phyloP scores from a whole-genome alignment of 202 grass and related monocot genomes.

The Carex arenaria region DNA sequence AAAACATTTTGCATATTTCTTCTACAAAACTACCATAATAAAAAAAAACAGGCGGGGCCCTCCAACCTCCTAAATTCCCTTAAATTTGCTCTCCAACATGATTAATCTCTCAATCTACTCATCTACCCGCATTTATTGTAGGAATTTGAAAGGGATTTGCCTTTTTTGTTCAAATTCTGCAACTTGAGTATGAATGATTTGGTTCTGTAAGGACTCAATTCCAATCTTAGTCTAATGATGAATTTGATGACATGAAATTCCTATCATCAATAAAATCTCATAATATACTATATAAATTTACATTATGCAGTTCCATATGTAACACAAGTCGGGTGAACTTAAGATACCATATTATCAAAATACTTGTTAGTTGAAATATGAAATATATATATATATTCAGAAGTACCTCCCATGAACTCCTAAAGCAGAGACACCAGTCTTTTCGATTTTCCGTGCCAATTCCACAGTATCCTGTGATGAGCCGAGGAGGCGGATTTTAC shows the following conservation, averaged over 20 bases:
- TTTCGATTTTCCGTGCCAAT: conserved; percentile 83
- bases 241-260: no score
- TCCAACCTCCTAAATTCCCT: neutral
- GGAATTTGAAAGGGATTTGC: neutral
- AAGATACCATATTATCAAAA: neutral
- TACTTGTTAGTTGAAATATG: neutral
- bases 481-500: conserved; percentile 86
- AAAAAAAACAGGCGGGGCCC: neutral
- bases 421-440: conserved; percentile 78
- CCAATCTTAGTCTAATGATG: no score
- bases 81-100: neutral
- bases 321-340: neutral
- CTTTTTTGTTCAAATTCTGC: no score
- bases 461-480: conserved; percentile 68
- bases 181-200: no score
- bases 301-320: neutral
- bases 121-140: neutral
- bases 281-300: neutral
- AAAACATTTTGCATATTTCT: no score
- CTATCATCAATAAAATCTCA: no score
- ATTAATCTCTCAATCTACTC: neutral
- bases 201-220: no score
- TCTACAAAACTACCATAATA: neutral
- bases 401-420: conserved; percentile 87
- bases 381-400: neutral